These are phyloP conservation scores for Aspergillus sparsus DNA, from an alignment of 495 filamentous ascomycete species.

Conservation along the genomic window DNA sequence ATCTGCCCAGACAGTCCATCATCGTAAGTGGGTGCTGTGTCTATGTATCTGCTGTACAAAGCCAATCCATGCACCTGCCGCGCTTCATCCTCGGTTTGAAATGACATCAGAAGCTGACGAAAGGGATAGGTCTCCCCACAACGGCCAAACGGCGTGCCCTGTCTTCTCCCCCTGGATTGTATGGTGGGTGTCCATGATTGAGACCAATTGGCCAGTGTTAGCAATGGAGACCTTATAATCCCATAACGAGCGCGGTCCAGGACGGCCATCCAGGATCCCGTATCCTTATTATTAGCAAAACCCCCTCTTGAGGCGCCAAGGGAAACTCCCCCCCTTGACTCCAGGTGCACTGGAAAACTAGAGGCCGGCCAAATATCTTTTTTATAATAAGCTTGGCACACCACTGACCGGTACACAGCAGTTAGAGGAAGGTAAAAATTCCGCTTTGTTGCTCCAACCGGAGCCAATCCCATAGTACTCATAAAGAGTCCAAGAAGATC, in stretches of 20 bases:
- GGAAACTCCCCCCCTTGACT: neutral
- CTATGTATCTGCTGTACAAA: neutral
- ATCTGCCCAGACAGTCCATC: constrained; percentile 8
- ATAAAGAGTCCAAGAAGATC: constrained; percentile 20
- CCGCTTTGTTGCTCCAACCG: constrained; percentile 11
- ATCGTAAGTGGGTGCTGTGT: neutral
- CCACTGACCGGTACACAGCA: constrained; percentile 20
- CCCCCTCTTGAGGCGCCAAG: constrained; percentile 5
- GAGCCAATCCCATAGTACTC: constrained; percentile 9
- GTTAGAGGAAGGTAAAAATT: constrained; percentile 20
- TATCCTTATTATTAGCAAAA: neutral
- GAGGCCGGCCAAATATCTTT: neutral
- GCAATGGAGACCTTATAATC: neutral
- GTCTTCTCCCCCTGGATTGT: neutral
- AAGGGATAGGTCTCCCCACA: constrained; percentile 15
- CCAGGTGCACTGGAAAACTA: constrained; percentile 8
- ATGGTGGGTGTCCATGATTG: constrained; percentile 13
- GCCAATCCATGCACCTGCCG: neutral
- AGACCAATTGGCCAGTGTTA: constrained; percentile 7
- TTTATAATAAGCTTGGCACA: constrained; percentile 10
- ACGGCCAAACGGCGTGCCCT: constrained; percentile 9
- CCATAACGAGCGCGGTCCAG: constrained; percentile 2
- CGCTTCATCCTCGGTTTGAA: neutral
- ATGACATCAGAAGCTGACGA: constrained; percentile 3
- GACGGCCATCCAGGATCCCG: constrained; percentile 8